Conservation (phyloP, 768 basidiomycete species). For the Trametes villosa region DNA sequence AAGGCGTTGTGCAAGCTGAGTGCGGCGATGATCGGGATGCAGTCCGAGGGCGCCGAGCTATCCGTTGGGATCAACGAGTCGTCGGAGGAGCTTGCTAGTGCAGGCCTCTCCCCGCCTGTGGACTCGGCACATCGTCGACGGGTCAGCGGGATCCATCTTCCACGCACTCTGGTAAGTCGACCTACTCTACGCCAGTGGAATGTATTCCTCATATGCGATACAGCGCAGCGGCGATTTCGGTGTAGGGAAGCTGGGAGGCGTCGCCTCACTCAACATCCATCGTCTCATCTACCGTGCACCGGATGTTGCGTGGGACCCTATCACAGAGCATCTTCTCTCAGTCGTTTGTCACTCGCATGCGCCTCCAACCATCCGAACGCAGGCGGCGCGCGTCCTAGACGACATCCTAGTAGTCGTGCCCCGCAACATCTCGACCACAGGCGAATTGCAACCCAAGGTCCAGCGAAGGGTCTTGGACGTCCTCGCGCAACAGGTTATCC, state of each 20-base stretch:
- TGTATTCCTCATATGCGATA: background rate
- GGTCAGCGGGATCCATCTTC: slow-evolving; percentile 88
- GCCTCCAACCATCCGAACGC: slow-evolving; percentile 78
- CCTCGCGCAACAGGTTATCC: slow-evolving; percentile 77
- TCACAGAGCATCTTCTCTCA: slow-evolving; percentile 78
- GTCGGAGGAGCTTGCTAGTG: slow-evolving; percentile 43
- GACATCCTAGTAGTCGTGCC: slow-evolving; percentile 82
- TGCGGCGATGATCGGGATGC: slow-evolving; percentile 92
- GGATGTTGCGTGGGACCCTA: slow-evolving; percentile 82
- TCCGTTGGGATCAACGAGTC: slow-evolving; percentile 41
- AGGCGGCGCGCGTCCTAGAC: slow-evolving; percentile 87
- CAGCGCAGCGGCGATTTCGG: slow-evolving; percentile 94
- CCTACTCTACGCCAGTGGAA: slow-evolving; percentile 1
- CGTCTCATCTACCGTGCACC: slow-evolving; percentile 85
- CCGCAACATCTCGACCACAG: slow-evolving; percentile 62
- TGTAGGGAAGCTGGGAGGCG: slow-evolving; percentile 82
- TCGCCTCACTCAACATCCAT: slow-evolving; percentile 82
- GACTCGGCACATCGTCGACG: slow-evolving; percentile 62
- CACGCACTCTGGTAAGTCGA: slow-evolving; percentile 68
- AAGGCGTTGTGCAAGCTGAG: slow-evolving; percentile 83
- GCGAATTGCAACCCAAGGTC: slow-evolving; percentile 67
- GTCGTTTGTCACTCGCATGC: slow-evolving; percentile 72
- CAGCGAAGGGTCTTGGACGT: slow-evolving; percentile 88
- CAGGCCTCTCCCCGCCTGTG: slow-evolving; percentile 42
- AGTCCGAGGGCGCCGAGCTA: slow-evolving; percentile 48